Percentiles rank a stretch among this genome's conserved stretches.
Conservation (phyloP, 1,139 yeast genomes). For the Nakaseomyces nivariensis region DNA sequence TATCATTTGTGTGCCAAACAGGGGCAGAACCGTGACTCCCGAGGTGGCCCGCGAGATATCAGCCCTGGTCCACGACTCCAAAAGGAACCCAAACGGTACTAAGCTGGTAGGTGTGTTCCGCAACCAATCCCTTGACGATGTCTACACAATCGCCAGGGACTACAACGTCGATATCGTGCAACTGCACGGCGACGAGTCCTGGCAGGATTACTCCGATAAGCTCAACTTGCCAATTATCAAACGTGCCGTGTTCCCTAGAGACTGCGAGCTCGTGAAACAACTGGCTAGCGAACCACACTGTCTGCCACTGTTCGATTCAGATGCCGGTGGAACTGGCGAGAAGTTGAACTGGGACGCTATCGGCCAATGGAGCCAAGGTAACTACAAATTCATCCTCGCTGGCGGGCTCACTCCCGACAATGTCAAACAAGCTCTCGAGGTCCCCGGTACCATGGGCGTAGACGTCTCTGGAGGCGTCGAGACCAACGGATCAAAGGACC, state of each 20-base stretch:
- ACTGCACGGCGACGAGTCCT: constrained; percentile 77
- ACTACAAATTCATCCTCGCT: constrained; percentile 49
- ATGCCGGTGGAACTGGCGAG: constrained; percentile 85
- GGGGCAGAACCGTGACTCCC: constrained; percentile 58
- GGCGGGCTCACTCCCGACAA: constrained; percentile 82
- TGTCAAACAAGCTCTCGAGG: constrained; percentile 42
- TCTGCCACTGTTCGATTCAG: constrained; percentile 71
- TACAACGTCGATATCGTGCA: constrained; percentile 69
- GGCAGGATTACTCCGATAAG: constrained; percentile 35
- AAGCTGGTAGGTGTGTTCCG: constrained; percentile 79
- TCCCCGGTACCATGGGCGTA: constrained; percentile 61
- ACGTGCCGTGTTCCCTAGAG: constrained; percentile 58
- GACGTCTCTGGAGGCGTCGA: constrained; percentile 97
- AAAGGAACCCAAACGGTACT: constrained; percentile 3
- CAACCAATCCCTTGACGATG: constrained; percentile 63
- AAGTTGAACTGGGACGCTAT: constrained; percentile 60
- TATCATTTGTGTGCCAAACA: constrained; percentile 73
- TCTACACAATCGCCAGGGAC: constrained; percentile 38
- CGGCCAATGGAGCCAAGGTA: constrained; percentile 29
- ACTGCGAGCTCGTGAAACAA: constrained; percentile 27
- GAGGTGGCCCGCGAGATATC: constrained; percentile 49
- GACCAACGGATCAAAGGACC: constrained; percentile 62
- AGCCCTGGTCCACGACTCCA: constrained; percentile 22
- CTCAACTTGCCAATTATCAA: constrained; percentile 57
- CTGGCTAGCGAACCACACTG: constrained; percentile 24